These are phyloP conservation scores for Corynespora cassiicola DNA, from an alignment of 2,329 filamentous ascomycete species.

Conservation along the genomic window DNA sequence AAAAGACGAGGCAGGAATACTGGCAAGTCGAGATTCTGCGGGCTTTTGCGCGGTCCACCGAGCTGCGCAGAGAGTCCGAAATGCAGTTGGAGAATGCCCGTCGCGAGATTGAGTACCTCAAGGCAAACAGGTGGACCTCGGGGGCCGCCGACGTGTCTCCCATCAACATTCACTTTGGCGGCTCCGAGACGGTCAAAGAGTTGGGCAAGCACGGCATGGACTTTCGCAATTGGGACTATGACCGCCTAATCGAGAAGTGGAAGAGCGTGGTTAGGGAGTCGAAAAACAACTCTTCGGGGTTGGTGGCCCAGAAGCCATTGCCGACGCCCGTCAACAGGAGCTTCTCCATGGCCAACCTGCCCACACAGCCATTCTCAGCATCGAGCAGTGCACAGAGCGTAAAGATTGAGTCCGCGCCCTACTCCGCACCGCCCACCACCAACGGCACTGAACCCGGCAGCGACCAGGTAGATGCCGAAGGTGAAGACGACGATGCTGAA, in stretches of 20 bases:
- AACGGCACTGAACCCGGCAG: constrained; percentile 28
- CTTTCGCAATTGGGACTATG: constrained; percentile 49
- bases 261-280: constrained; percentile 42
- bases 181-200: constrained; percentile 47
- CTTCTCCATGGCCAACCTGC: constrained; percentile 38
- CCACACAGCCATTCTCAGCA: constrained; percentile 26
- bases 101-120: constrained; percentile 51
- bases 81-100: constrained; percentile 48
- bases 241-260: constrained; percentile 50
- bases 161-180: constrained; percentile 45
- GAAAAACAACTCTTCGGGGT: constrained; percentile 29
- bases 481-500: constrained; percentile 44
- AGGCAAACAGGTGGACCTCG: constrained; percentile 33
- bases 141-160: constrained; percentile 35
- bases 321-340: constrained; percentile 26
- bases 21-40: constrained; percentile 57
- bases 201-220: constrained; percentile 44
- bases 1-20: constrained; percentile 49
- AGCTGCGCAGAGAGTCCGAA: constrained; percentile 44
- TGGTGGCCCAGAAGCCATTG: constrained; percentile 44
- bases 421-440: constrained; percentile 38
- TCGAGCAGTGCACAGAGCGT: constrained; percentile 26
- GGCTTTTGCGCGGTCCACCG: constrained; percentile 50
- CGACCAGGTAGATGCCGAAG: constrained; percentile 44
- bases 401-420: constrained; percentile 28